A percentile compares a stretch with the other conserved stretches of the same genome.
These are phyloP conservation scores for Trichoderma atroviride DNA, from an alignment of 2,329 filamentous ascomycete species.

Conservation along the genomic window DNA sequence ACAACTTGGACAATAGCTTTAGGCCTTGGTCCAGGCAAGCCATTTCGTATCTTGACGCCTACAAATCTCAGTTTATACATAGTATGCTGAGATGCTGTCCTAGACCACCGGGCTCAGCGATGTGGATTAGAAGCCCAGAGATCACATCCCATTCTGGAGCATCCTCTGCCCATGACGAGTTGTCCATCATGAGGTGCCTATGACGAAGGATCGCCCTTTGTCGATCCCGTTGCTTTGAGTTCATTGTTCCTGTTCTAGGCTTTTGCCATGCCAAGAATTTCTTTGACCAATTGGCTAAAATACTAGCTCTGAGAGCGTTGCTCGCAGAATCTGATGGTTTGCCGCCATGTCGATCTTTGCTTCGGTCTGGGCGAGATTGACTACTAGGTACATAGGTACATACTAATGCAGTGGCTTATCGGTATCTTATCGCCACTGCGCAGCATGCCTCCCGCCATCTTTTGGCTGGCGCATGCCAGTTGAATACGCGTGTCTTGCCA, in stretches of 20 bases:
- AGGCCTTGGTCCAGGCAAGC: not conserved
- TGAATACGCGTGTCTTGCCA: too few species aligned
- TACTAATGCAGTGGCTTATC: not conserved
- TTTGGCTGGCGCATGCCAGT: not conserved
- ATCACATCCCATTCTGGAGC: not conserved
- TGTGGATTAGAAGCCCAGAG: too few species aligned
- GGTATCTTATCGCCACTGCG: not conserved
- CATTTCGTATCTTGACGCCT: not conserved
- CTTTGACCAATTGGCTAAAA: not conserved
- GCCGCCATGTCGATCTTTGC: not conserved
- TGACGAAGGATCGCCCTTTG: not conserved
- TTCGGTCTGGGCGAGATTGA: too few species aligned
- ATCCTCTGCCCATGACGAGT: not conserved
- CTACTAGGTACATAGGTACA: too few species aligned
- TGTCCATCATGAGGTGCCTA: not conserved
- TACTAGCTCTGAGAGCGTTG: not conserved
- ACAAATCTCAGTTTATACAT: not conserved
- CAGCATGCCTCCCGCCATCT: not conserved
- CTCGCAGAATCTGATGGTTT: not conserved
- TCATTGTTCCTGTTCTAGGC: not conserved
- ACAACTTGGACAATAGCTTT: not conserved
- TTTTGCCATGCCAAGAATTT: not conserved
- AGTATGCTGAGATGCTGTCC: not conserved
- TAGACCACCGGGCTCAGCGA: not conserved
- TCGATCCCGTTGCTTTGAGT: not conserved